phyloP scores from a whole-genome alignment of 306 rosid species.

The Cicer pinnatifidum region DNA sequence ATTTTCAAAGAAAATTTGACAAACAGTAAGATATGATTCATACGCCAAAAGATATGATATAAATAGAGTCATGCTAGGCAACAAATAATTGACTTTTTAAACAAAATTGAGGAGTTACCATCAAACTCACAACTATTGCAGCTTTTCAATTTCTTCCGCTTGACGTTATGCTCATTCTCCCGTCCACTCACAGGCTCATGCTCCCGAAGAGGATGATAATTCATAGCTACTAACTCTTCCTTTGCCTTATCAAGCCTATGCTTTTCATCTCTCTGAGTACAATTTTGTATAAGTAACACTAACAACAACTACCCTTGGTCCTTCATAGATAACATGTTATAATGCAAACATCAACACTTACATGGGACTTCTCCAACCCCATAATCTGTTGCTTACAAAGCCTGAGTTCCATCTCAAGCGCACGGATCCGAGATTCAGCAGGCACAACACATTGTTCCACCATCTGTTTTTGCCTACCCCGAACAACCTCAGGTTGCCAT shows the following conservation, averaged over 20 bases:
- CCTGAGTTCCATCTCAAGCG: conserved; percentile 50
- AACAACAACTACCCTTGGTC: conserved; percentile 32
- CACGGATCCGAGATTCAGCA: conserved; percentile 46
- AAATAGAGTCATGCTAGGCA: background rate
- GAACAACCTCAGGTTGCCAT: conserved; percentile 77
- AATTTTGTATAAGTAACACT: conserved; percentile 48
- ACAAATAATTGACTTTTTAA: background rate
- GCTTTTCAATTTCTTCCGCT: conserved; percentile 60
- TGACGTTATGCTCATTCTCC: conserved; percentile 41
- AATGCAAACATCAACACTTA: conserved; percentile 55
- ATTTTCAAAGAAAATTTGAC: conserved; percentile 5
- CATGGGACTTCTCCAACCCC: conserved; percentile 63
- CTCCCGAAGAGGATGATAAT: conserved; percentile 69
- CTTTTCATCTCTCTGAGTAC: conserved; percentile 66
- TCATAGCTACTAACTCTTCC: conserved; percentile 65
- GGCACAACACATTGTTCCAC: conserved; percentile 51
- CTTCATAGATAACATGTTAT: conserved; percentile 22
- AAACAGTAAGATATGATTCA: conserved; percentile 12
- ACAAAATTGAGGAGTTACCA: conserved; percentile 6
- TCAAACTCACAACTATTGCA: conserved; percentile 49
- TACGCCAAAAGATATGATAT: background rate
- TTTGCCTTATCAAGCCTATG: conserved; percentile 61
- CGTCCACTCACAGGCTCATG: conserved; percentile 23
- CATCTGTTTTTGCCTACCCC: conserved; percentile 49
- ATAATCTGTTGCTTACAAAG: conserved; percentile 53